phyloP scores from a whole-genome alignment of 495 filamentous ascomycete species.

The Penicillium paxilli region DNA sequence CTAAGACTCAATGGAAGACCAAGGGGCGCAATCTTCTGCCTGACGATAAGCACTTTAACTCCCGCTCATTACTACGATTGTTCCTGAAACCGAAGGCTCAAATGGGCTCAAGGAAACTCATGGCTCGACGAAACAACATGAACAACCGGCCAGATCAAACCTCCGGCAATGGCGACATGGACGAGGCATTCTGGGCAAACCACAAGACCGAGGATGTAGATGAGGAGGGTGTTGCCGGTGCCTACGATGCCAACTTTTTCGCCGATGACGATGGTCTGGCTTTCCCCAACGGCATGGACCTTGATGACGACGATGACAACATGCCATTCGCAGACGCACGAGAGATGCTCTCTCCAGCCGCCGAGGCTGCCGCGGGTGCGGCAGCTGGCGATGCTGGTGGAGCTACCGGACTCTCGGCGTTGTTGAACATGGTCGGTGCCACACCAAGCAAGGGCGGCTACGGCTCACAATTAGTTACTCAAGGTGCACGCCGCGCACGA shows the following conservation, averaged over 20 bases:
- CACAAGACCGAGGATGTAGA: slow-evolving; percentile 60
- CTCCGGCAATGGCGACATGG: slow-evolving; percentile 67
- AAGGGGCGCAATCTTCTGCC: slow-evolving; percentile 91
- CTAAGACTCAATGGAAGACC: slow-evolving; percentile 93
- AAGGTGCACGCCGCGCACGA: slow-evolving; percentile 69
- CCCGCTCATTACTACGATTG: slow-evolving; percentile 78
- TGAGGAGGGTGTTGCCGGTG: slow-evolving; percentile 55
- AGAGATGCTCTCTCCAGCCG: slow-evolving; percentile 82
- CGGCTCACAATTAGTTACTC: slow-evolving; percentile 91
- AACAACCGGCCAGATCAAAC: slow-evolving; percentile 49
- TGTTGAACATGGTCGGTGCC: slow-evolving; percentile 47
- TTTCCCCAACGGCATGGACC: slow-evolving; percentile 62
- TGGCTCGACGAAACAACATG: slow-evolving; percentile 38
- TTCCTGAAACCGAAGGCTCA: slow-evolving; percentile 94
- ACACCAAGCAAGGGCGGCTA: slow-evolving; percentile 64
- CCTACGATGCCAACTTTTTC: slow-evolving; percentile 98
- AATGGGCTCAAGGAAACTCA: slow-evolving; percentile 58
- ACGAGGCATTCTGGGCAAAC: slow-evolving; percentile 94
- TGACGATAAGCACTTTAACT: slow-evolving; percentile 98
- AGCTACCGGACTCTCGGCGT: slow-evolving; percentile 38
- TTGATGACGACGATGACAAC: slow-evolving; percentile 76
- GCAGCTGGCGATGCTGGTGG: slow-evolving; percentile 38
- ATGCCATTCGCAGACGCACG: slow-evolving; percentile 87
- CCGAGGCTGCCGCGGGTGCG: slow-evolving; percentile 38
- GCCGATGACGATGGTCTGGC: slow-evolving; percentile 91